These are phyloP conservation scores for Terana coerulea DNA, from an alignment of 768 basidiomycete species.

Conservation along the genomic window DNA sequence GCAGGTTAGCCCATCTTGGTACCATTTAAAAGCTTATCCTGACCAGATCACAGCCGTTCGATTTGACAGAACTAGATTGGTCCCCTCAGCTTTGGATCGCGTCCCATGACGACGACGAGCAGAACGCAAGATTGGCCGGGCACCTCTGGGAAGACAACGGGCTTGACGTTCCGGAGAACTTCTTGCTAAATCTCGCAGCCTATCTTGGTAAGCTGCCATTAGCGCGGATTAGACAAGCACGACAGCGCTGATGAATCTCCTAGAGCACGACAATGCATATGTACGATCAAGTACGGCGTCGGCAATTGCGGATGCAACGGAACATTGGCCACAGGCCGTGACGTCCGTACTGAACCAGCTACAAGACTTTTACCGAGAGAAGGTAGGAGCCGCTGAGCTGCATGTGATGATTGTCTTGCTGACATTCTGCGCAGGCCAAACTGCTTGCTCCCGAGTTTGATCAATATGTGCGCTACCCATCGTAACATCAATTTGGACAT, in stretches of 20 bases:
- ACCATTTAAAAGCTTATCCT: background rate
- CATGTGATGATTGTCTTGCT: background rate
- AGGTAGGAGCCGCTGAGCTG: conserved; percentile 39
- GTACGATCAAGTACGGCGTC: conserved; percentile 70
- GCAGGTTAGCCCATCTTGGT: conserved; percentile 49
- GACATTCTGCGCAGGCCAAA: conserved; percentile 52
- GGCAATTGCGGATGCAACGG: conserved; percentile 75
- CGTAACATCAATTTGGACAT: background rate
- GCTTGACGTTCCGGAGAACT: conserved; percentile 73
- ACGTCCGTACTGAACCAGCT: conserved; percentile 47
- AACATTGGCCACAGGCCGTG: conserved; percentile 61
- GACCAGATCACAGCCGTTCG: conserved; percentile 65
- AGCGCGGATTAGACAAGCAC: background rate
- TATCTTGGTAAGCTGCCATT: conserved; percentile 60
- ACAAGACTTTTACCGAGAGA: conserved; percentile 77
- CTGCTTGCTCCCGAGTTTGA: conserved; percentile 90
- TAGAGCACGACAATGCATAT: conserved; percentile 78
- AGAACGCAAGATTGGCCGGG: conserved; percentile 77
- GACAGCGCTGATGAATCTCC: background rate
- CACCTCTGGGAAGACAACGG: conserved; percentile 96
- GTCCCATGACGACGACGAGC: conserved; percentile 85
- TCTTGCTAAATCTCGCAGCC: conserved; percentile 51
- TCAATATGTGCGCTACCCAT: conserved; percentile 62
- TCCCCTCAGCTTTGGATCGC: conserved; percentile 85
- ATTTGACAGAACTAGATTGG: conserved; percentile 93